Evolutionary conservation across 177 flowering plant species (phyloP), one percentile per base, ranked within the genome.

Genomic region (Vitis hybrid): DNA sequence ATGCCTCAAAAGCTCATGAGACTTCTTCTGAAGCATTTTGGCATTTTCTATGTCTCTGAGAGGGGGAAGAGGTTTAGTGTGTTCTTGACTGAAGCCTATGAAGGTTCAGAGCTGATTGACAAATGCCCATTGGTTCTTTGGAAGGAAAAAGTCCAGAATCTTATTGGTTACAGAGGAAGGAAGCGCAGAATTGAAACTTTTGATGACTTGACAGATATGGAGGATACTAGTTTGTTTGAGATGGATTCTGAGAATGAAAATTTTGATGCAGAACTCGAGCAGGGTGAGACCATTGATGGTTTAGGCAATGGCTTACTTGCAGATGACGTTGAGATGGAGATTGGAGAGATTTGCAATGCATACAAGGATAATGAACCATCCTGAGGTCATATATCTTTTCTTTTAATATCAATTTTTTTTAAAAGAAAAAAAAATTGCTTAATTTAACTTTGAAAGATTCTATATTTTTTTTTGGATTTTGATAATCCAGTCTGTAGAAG

Each of bases 1-100:
- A 89, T 94, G 95, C 98, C 98, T 17, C 97, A 92, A 72, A 94
- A 91, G 82, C 75, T 94, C 71, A 94, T 94, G 97, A 87, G 97
- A 76, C 81, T 94, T 69, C 80, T 94, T 64, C 56, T 94, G 74
- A 94, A 92, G 85, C 98, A 92, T 79, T 83, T 85, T 76, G 97
- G 98, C 14, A 90, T 94, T 32, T 93, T 94, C 70, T 94, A 94
- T 71, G 98, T 94, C 13, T 92, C 97, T 13, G 98, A 92, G 83
- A 88, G 97, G 75, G 98, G 98, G 21, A 92, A 86, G 83, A 87
- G 99, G 70, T 84, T 91, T 63, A 87, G 86, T 71, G 98, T 88
- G 62, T 94, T 86, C 76, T 78, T 94, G 77, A 94, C 87, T 2
- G 94, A 94, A 81, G 98, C 91, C 55, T 94, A 94, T 73, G 84